Base-by-base conservation (phyloP, 192 early-diverging fungal genomes). In the Diversispora eburnea region DNA sequence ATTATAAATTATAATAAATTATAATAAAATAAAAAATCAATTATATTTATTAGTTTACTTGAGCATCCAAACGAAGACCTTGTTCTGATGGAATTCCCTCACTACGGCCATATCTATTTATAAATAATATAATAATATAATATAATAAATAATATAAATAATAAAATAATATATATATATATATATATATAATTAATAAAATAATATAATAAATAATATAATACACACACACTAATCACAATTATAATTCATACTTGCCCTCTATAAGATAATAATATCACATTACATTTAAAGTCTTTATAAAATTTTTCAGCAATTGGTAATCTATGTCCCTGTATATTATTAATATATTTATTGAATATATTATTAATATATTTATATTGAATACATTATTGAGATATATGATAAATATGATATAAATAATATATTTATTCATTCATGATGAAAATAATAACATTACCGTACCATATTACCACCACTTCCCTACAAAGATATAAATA, bases 231-330 rank as follows among this genome's bases (percentile, higher is more conserved):
- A 33, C 19, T 55, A 15, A 15, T 10, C 8, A 19, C 8, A 58
- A 58, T 58, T 7, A 33, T 43, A 15, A n/a, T 20, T 1, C 43
- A n/a, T 45, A 43, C 17, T 75, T 88, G 92, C 85, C 98, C 96
- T 74, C 98, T 86, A 71, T 99, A 99, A 19, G 95, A 97, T 13
- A 98, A 84, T 91, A 99, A 94, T 59, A 98, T 89, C 17, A 99
- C 89, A 80, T 99, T 98, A 83, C 87, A 89, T 42, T 85, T 82
- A 54, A 87, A 84, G n/a, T 80, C 78, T 20, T 84, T 77, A 75
- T 91, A 84, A 61, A 98, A 83, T 3, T 88, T 78, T 65, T 89
- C 83, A 19, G 95, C 94, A 61, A 98, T 93, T 7, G 96, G 96
- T 64, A 99, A 82, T 15, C 96, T 87, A 79, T 99, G 96, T 42